phyloP scores from a whole-genome alignment of 805 yeast species.

The Candida coleopterorum region DNA sequence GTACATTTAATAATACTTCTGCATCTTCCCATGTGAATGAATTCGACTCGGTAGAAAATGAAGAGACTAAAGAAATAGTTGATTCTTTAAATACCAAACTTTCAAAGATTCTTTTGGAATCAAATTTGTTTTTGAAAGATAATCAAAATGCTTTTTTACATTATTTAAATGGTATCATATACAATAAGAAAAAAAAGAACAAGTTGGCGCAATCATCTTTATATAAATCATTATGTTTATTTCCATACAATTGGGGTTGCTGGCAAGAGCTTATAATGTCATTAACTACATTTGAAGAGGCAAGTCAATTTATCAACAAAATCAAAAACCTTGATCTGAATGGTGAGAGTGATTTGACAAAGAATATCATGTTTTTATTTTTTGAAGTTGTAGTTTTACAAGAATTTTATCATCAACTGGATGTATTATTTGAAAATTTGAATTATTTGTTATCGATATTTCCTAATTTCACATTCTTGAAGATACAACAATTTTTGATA shows the following conservation, averaged over 20 bases:
- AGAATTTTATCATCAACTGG: constrained; percentile 71
- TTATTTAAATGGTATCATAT: constrained; percentile 67
- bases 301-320: constrained; percentile 35
- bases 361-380: constrained; percentile 38
- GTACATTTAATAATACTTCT: not conserved
- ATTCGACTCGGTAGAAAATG: not conserved
- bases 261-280: constrained; percentile 78
- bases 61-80: constrained; percentile 9
- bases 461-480: constrained; percentile 70
- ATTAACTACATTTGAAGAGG: constrained; percentile 58
- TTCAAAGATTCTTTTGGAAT: constrained; percentile 34
- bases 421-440: constrained; percentile 46
- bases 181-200: constrained; percentile 58
- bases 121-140: constrained; percentile 26
- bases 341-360: constrained; percentile 13
- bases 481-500: constrained; percentile 77
- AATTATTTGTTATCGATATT: constrained; percentile 48
- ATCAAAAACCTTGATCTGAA: constrained; percentile 18
- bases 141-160: constrained; percentile 55
- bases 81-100: constrained; percentile 31
- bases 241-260: constrained; percentile 90
- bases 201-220: constrained; percentile 57
- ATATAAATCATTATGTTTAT: constrained; percentile 54
- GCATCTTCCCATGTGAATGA: not conserved
- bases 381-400: constrained; percentile 68